Evolutionary conservation across 75 land plant genomes (phyloP), one percentile per base, ranked within the genome.

Genomic region (Pseudotsuga menziesii): DNA sequence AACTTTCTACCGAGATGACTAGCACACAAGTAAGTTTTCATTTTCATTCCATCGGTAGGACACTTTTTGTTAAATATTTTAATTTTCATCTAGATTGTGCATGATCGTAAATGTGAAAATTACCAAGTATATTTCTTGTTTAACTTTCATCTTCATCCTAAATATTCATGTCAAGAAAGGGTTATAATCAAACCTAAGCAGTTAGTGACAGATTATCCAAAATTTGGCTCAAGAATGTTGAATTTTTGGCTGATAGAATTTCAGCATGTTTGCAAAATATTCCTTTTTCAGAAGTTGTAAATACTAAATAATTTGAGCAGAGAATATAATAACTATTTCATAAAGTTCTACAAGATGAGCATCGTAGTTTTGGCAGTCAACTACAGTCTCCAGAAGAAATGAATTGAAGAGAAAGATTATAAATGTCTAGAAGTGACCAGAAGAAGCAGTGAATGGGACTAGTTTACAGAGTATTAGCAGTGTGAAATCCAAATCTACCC

Each of bases 11-110:
- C 23, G 29, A 72, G 58, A 75, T 48, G 6, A 61, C 35, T 26
- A 26, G 57, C 36, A 83, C 90, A 62, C 75, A 80, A 74, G 88
- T 91, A 88, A 57, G 82, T 44, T 14, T 39, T 71, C 57, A 6
- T 9, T 76, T 3, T 57, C 13, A 23, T 48, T 7, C 52, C 9
- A 12, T 48, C 11, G 52, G 52, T 48, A 1, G 52, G 52, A 48
- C 52, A 48, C 11, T 48, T 48, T 48, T 8, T 0, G 52, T 48
- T 48, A 8, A 11, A 48, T 26, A 27, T 27, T 69, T 69, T 69
- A 23, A 58, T 20, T 58, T 76, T 59, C 63, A 57, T 32, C 25
- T 61, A 32, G 26, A 75, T 32, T 36, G 29, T 76, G 26, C 44
- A 61, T 61, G 61, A 19, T 39, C 52, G 11, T 0, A 41, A 69